A percentile compares a stretch with the other conserved stretches of the same genome.
Evolutionary conservation across 2,329 filamentous ascomycete genomes (phyloP).

Genomic region (Claviceps sp.): DNA sequence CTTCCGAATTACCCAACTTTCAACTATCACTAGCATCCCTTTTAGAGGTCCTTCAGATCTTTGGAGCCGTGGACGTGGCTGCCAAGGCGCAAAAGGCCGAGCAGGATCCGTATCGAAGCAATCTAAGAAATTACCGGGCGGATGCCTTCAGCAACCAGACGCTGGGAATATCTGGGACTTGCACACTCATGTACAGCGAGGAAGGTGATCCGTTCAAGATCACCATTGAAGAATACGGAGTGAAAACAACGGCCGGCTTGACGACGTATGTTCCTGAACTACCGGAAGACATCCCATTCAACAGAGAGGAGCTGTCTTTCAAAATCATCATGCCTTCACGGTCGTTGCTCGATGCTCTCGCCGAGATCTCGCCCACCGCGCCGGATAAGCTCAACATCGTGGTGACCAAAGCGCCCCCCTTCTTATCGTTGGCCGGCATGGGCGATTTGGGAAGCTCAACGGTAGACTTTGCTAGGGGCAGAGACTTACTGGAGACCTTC

Average conservation of each 20-base stretch:
- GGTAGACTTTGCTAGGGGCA: conserved; percentile 52
- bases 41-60: conserved; percentile 89
- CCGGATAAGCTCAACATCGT: conserved; percentile 59
- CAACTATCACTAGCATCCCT: conserved; percentile 78
- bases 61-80: conserved; percentile 65
- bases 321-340: conserved; percentile 88
- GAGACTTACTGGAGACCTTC: conserved; percentile 62
- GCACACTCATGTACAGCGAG: conserved; percentile 64
- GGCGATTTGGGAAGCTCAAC: conserved; percentile 46
- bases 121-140: conserved; percentile 45
- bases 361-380: conserved; percentile 56
- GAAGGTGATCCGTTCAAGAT: conserved; percentile 71
- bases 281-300: conserved; percentile 75
- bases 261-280: conserved; percentile 72
- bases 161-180: conserved; percentile 73
- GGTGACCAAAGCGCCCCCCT: conserved; percentile 50
- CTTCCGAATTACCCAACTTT: conserved; percentile 50
- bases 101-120: conserved; percentile 46
- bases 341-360: conserved; percentile 57
- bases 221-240: conserved; percentile 70
- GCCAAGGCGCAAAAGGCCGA: conserved; percentile 44
- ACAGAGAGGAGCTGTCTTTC: conserved; percentile 64
- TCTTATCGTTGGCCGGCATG: conserved; percentile 57
- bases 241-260: conserved; percentile 81
- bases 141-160: conserved; percentile 76